phyloP scores from a whole-genome alignment of 768 basidiomycete species.

The Lentinula sp. region DNA sequence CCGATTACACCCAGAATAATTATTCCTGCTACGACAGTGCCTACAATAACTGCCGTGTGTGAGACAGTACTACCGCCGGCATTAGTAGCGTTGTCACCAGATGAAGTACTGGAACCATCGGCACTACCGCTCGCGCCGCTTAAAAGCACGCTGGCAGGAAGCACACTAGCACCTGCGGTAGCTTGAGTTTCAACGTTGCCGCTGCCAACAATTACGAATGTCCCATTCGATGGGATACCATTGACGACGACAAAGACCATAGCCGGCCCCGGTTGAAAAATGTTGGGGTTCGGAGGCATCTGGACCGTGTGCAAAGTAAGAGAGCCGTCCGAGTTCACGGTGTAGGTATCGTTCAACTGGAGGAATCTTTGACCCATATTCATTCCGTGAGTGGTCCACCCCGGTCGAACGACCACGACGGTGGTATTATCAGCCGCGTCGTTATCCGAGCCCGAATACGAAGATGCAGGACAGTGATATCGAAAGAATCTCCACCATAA shows the following conservation, averaged over 20 bases:
- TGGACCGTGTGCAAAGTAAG: constrained; percentile 79
- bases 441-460: constrained; percentile 64
- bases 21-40: constrained; percentile 45
- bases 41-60: constrained; percentile 40
- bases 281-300: constrained; percentile 74
- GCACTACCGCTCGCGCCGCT: constrained; percentile 35
- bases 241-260: constrained; percentile 78
- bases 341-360: constrained; percentile 83
- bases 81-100: neutral
- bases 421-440: constrained; percentile 68
- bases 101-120: constrained; percentile 14
- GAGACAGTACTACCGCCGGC: constrained; percentile 10
- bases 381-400: constrained; percentile 83
- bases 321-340: constrained; percentile 70
- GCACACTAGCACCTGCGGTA: constrained; percentile 28
- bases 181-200: constrained; percentile 76
- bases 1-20: constrained; percentile 46
- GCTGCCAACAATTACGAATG: constrained; percentile 70
- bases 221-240: constrained; percentile 80
- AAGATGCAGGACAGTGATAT: constrained; percentile 64
- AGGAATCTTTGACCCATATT: constrained; percentile 82
- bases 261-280: constrained; percentile 88
- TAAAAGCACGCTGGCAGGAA: constrained; percentile 47
- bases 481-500: constrained; percentile 81
- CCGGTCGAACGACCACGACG: constrained; percentile 76